Evolutionary conservation across 2,329 filamentous ascomycete species (phyloP).

Genomic region (Nemania sp.): DNA sequence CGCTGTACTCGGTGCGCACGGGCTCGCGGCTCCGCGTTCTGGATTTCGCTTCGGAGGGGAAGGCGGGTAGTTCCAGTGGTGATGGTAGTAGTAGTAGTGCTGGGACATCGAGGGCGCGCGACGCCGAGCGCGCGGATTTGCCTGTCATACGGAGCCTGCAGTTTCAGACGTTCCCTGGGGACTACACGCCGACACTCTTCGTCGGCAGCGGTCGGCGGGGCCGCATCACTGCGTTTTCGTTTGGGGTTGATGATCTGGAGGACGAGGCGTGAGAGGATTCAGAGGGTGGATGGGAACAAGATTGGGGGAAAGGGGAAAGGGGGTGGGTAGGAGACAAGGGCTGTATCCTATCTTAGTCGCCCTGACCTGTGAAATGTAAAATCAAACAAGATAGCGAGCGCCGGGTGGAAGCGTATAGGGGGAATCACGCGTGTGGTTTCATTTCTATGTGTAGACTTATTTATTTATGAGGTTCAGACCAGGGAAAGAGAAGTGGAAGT

Average conservation of each 20-base stretch:
- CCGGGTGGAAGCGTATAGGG: too few species aligned
- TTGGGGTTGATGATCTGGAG: slow-evolving; percentile 42
- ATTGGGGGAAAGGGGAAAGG: neutral
- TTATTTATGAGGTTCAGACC: too few species aligned
- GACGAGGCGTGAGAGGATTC: slow-evolving; percentile 44
- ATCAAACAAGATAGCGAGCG: too few species aligned
- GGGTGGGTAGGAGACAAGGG: neutral
- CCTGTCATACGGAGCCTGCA: slow-evolving; percentile 47
- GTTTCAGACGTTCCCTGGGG: slow-evolving; percentile 52
- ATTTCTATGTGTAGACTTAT: too few species aligned
- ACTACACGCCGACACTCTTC: slow-evolving; percentile 53
- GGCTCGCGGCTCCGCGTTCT: slow-evolving; percentile 45
- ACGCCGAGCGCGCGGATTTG: neutral
- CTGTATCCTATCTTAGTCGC: too few species aligned
- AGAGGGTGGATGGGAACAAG: neutral
- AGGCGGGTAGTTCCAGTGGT: too few species aligned
- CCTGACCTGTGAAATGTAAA: too few species aligned
- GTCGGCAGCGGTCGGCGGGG: slow-evolving; percentile 43
- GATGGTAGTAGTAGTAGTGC: too few species aligned
- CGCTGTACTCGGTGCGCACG: slow-evolving; percentile 54
- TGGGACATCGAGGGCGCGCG: too few species aligned
- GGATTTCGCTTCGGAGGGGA: slow-evolving; percentile 19
- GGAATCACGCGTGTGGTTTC: too few species aligned
- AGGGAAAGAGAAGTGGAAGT: too few species aligned
- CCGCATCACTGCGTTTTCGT: slow-evolving; percentile 50